Conservation (phyloP, 495 filamentous ascomycete genomes). For the Penicillium diatomitis region DNA sequence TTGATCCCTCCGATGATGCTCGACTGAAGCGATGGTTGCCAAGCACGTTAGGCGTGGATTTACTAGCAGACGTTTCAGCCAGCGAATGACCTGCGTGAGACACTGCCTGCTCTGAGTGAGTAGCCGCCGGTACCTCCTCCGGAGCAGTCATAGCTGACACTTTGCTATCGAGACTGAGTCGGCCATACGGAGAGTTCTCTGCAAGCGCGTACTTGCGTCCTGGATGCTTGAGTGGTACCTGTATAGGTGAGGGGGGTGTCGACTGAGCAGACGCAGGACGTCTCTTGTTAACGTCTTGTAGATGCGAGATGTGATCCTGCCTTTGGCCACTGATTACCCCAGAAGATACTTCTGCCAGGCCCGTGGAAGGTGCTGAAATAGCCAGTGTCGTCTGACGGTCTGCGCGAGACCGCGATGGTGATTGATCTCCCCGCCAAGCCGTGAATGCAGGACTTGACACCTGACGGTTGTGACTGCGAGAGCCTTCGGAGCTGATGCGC, state of each 20-base stretch:
- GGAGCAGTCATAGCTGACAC: not conserved
- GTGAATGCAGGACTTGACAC: not conserved
- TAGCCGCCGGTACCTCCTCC: not conserved
- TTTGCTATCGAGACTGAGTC: not conserved
- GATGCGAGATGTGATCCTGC: not conserved
- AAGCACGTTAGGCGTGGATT: not conserved
- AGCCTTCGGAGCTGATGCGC: slow-evolving; percentile 1
- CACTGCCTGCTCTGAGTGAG: not conserved
- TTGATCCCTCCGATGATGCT: slow-evolving; percentile 15
- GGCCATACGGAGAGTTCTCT: not conserved
- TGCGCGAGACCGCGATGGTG: not conserved
- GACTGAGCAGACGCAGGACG: not conserved
- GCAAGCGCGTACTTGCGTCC: not conserved
- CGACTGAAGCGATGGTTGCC: slow-evolving; percentile 5
- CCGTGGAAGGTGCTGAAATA: not conserved
- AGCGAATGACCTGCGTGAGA: not conserved
- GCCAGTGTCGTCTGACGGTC: not conserved
- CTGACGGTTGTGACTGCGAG: slow-evolving; percentile 3
- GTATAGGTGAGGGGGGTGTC: not conserved
- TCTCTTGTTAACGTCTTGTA: not conserved
- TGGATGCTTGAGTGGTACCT: slow-evolving; percentile 9
- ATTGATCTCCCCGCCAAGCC: not conserved
- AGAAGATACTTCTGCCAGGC: not conserved
- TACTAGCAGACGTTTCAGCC: not conserved
- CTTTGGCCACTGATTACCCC: not conserved